These are phyloP conservation scores for Fusarium domesticum DNA, from an alignment of 2,329 filamentous ascomycete genomes.

Conservation along the genomic window DNA sequence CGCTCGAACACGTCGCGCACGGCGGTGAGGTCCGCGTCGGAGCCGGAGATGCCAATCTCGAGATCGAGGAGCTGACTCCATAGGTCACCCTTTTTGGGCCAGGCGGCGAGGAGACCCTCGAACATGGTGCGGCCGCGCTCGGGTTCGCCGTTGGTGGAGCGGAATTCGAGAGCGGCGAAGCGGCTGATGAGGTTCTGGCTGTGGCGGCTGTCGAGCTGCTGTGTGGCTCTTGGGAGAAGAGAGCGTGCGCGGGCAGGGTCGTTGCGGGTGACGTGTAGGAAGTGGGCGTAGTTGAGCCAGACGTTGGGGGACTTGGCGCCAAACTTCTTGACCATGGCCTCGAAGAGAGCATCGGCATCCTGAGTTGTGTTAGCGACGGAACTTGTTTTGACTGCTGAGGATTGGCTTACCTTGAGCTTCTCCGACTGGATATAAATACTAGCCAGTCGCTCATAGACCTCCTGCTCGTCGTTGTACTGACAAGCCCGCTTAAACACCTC, in stretches of 20 bases:
- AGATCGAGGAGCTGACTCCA: constrained; percentile 92
- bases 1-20: constrained; percentile 81
- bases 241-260: constrained; percentile 72
- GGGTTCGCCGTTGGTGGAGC: constrained; percentile 73
- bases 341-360: constrained; percentile 88
- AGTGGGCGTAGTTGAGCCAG: constrained; percentile 93
- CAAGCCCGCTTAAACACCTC: constrained; percentile 88
- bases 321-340: constrained; percentile 82
- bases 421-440: constrained; percentile 94
- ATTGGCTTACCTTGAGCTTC: constrained; percentile 68
- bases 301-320: constrained; percentile 75
- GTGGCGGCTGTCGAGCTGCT: constrained; percentile 69
- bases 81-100: constrained; percentile 84
- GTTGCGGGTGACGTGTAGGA: constrained; percentile 73
- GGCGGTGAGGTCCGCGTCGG: constrained; percentile 50
- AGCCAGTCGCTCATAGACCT: constrained; percentile 83
- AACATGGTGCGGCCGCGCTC: constrained; percentile 95
- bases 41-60: constrained; percentile 62
- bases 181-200: constrained; percentile 72
- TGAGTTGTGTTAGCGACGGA: constrained; percentile 41
- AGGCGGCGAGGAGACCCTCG: constrained; percentile 78
- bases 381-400: not conserved
- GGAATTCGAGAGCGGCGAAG: constrained; percentile 91
- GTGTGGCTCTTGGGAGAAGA: constrained; percentile 77
- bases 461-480: constrained; percentile 87